Conservation (phyloP, 331 rosid genomes). For the Quercus phellos region DNA sequence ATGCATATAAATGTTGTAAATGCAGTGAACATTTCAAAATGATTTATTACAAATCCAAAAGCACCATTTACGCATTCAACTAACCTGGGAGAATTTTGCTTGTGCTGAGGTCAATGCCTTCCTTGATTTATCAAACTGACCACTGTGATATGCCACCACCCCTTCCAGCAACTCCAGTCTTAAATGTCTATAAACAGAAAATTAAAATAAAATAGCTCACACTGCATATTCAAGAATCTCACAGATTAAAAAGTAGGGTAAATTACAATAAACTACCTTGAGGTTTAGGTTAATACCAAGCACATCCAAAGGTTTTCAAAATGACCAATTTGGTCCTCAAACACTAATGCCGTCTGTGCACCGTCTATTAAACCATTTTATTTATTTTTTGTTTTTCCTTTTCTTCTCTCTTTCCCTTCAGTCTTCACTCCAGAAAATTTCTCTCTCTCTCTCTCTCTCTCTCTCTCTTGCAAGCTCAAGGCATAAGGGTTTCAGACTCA, state of each 20-base stretch:
- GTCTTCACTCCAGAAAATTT: too few species aligned
- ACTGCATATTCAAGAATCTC: not conserved
- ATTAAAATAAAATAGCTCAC: slow-evolving; percentile 6
- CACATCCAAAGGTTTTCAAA: too few species aligned
- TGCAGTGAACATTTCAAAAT: not conserved
- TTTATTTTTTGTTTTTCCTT: too few species aligned
- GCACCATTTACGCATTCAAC: not conserved
- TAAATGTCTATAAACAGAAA: slow-evolving; percentile 50
- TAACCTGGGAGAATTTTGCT: slow-evolving; percentile 57
- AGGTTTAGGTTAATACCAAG: too few species aligned
- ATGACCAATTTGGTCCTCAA: too few species aligned
- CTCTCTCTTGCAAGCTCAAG: too few species aligned
- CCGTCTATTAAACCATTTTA: too few species aligned
- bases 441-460: too few species aligned
- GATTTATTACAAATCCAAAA: not conserved
- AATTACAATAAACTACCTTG: too few species aligned
- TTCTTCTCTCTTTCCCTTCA: too few species aligned
- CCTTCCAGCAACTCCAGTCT: slow-evolving; percentile 93
- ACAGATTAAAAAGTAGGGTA: not conserved
- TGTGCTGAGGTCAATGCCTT: slow-evolving; percentile 57
- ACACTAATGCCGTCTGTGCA: too few species aligned
- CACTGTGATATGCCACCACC: slow-evolving; percentile 84
- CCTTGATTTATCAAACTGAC: slow-evolving; percentile 62
- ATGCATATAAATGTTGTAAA: not conserved
- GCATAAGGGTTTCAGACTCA: too few species aligned